Percentiles rank a stretch among this genome's conserved stretches.
Conservation (phyloP, 306 rosid species). For the Cucurbita moschata region DNA sequence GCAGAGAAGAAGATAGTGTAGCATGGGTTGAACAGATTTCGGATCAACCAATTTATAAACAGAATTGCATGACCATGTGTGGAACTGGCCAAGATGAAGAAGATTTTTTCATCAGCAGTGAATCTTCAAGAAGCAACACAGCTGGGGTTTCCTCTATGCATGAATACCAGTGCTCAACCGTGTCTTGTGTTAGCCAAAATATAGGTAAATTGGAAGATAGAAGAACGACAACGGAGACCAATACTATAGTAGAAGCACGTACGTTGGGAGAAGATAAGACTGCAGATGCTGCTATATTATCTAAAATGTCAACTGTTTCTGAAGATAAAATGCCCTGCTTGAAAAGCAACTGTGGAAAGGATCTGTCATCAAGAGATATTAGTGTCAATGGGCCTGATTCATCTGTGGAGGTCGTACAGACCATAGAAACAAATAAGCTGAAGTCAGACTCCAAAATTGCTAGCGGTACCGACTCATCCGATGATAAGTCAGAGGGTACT, state of each 20-base stretch:
- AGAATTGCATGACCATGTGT: neutral
- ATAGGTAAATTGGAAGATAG: neutral
- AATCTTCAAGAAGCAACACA: slow-evolving; percentile 5
- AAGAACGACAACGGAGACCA: neutral
- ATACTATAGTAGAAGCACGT: neutral
- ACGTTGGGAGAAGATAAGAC: neutral
- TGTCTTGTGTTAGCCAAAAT: neutral
- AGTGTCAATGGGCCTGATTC: neutral
- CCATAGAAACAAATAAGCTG: neutral
- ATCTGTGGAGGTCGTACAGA: neutral
- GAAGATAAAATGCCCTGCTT: neutral
- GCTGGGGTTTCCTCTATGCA: neutral
- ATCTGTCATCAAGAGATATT: neutral
- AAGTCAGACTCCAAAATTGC: neutral
- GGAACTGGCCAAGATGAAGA: neutral
- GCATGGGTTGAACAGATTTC: neutral
- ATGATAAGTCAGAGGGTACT: neutral
- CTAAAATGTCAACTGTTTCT: neutral
- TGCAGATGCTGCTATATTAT: neutral
- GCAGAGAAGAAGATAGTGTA: neutral
- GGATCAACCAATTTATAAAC: neutral
- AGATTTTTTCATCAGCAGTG: neutral
- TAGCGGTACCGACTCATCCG: neutral
- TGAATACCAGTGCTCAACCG: neutral
- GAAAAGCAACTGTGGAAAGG: neutral